Evolutionary conservation across 805 yeast species (phyloP), one percentile per base, ranked within the genome.

Genomic region (Starmerella cellae): DNA sequence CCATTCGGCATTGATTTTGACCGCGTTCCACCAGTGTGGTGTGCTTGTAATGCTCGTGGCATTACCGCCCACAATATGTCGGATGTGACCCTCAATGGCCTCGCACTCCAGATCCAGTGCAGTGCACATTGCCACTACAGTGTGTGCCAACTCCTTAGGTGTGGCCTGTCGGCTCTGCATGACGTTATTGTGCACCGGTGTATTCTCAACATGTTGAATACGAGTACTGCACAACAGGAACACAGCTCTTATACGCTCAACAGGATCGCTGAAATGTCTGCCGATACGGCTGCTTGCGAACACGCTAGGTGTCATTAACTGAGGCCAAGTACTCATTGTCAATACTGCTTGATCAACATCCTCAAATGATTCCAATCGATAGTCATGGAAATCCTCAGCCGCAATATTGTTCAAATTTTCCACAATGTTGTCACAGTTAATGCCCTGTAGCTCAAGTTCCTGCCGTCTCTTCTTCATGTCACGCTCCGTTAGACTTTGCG

Each of bases 1-100:
- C 74, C 87, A 85, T 56, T 81, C 80, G 31, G 77, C 77, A 46
- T 82, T 79, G 14, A 85, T 61, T 28, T 79, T 59, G 1, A 85
- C 76, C 1, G 94, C 75, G 42, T 84, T 69, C 98, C 98, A 91
- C 42, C 82, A 75, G 60, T 91, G 98, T 49, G 68, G 71, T 1
- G 54, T 45, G n/a, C 60, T 60, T 10, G 51, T 51, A 10, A 47
- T 34, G 8, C 21, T 17, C 11, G 8, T 6, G 5, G 33, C n/a
- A 18, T 23, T 26, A 2, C 51, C 35, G 45, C 66, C 73, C 41
- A 70, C 77, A 8, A 95, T 94, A 21, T 77, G 73, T 56, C 87
- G 83, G 63, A 87, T 69, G 55, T 81, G 82, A 3, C 98, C 98
- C 21, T 76, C 64, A 2, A 91, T 75, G 1, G 84, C 68, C 46